phyloP scores from a whole-genome alignment of 352 stramenopile species.

The Globisporangium recalcitrans region DNA sequence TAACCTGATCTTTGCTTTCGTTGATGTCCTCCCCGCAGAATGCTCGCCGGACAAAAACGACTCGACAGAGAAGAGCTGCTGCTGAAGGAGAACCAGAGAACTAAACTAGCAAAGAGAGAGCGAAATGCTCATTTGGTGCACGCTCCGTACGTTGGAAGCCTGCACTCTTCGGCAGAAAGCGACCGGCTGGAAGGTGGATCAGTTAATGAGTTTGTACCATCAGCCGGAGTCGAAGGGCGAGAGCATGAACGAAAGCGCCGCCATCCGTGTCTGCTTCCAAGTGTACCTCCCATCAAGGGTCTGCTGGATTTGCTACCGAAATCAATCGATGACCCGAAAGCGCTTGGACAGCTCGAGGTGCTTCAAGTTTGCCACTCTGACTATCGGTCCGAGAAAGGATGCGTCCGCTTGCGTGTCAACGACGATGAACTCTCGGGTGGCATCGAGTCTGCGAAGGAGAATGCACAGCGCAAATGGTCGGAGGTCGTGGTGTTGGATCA shows the following conservation, averaged over 20 bases:
- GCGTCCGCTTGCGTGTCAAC: constrained; percentile 69
- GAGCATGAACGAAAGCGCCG: constrained; percentile 43
- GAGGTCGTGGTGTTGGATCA: constrained; percentile 67
- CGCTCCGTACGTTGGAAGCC: constrained; percentile 7
- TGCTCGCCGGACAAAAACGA: constrained; percentile 70
- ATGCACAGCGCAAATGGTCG: constrained; percentile 64
- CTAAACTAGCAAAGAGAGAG: constrained; percentile 26
- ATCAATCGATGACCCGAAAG: constrained; percentile 49
- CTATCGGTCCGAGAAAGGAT: constrained; percentile 54
- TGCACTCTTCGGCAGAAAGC: neutral
- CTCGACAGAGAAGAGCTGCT: constrained; percentile 76
- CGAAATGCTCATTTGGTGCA: constrained; percentile 62
- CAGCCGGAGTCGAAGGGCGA: neutral
- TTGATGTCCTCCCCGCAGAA: constrained; percentile 16
- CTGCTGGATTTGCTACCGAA: constrained; percentile 81
- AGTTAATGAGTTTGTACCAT: neutral
- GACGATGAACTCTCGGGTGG: constrained; percentile 29
- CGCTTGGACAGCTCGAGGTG: constrained; percentile 64
- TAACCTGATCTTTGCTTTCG: constrained; percentile 5
- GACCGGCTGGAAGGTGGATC: neutral
- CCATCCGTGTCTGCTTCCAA: constrained; percentile 70
- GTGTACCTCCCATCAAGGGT: constrained; percentile 74
- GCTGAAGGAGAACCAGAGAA: constrained; percentile 55
- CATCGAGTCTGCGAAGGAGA: constrained; percentile 32
- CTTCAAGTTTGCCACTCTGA: constrained; percentile 81